Base-by-base conservation (phyloP, 805 yeast species). In the Zygotorulaspora chibaensis region DNA sequence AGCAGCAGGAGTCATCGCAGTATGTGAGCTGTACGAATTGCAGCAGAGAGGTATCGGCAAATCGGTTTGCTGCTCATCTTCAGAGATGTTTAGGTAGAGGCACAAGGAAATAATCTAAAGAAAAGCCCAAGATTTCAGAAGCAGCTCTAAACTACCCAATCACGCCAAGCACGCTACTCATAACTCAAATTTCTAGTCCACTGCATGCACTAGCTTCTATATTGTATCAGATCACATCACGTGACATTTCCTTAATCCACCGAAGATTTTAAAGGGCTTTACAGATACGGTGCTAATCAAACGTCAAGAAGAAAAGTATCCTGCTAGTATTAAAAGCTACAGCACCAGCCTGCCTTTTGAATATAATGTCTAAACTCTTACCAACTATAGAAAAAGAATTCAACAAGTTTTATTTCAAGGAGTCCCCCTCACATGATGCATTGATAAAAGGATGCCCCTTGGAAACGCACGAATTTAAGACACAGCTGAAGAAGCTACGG, bases 21-120 rank as follows among this genome's bases (percentile, higher is more conserved):
- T 88, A 89, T 63, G 87, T 88, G 56, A 77, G 72, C 45, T 91
- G 99, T 67, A 74, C 75, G 3, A 84, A 85, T 54, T 91, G 99
- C 65, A 81, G 79, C 15, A 73, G 99, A 46, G 87, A 83, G 57
- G 84, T 91, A 7, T 91, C 96, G 0, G 96, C 96, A 1, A 84
- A 87, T 31, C 71, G 99, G 47, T 90, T 87, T 72, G 97, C 98
- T 2, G 89, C 87, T 35, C 99, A 91, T 66, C 74, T 91, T 26
- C 95, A 89, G 61, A 80, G 96, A 56, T 91, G 99, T 62, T 66
- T 89, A 18, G 87, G 87, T 36, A 85, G 96, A 10, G 75, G 86
- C 47, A 71, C 72, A 20, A 68, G 81, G 52, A 70, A 74, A 51
- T 69, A 47, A 56, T n/a, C 50, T 17, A 28, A 28, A 12, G 17